These are phyloP conservation scores for Mycena haematopus DNA, from an alignment of 768 basidiomycete genomes.

Conservation along the genomic window DNA sequence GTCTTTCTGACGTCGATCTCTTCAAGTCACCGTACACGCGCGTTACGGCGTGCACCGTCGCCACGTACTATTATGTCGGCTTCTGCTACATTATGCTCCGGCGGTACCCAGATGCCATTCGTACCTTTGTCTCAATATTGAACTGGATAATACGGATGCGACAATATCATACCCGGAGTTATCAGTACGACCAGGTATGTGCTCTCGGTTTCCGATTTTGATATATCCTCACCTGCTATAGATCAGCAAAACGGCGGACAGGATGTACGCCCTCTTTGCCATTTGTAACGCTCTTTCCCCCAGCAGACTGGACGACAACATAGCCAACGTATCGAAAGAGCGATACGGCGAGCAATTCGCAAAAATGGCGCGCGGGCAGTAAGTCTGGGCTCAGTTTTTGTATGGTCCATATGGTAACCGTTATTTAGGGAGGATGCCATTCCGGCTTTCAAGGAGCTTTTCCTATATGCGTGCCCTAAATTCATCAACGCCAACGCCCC, in stretches of 20 bases:
- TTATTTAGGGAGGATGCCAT: slow-evolving; percentile 68
- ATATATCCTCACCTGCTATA: slow-evolving; percentile 35
- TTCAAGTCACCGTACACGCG: slow-evolving; percentile 87
- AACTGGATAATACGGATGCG: slow-evolving; percentile 97
- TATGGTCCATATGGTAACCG: slow-evolving; percentile 2
- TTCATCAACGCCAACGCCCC: slow-evolving; percentile 96
- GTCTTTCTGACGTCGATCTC: slow-evolving; percentile 20
- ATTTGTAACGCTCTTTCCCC: slow-evolving; percentile 94
- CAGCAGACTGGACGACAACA: slow-evolving; percentile 91
- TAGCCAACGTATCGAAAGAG: slow-evolving; percentile 91
- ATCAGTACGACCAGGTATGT: slow-evolving; percentile 92
- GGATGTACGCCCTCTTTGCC: slow-evolving; percentile 97
- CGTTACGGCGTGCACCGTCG: slow-evolving; percentile 96
- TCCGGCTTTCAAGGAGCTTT: slow-evolving; percentile 89
- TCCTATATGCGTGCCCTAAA: slow-evolving; percentile 93
- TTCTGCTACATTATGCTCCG: slow-evolving; percentile 97
- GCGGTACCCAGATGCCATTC: slow-evolving; percentile 94
- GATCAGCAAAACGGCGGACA: slow-evolving; percentile 97
- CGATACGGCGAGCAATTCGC: slow-evolving; percentile 90
- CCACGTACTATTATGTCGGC: slow-evolving; percentile 94
- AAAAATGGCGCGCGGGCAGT: slow-evolving; percentile 85
- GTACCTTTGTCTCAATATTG: slow-evolving; percentile 89
- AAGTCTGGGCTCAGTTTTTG: slow-evolving; percentile 16
- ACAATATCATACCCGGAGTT: slow-evolving; percentile 95
- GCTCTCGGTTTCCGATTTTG: neutral